phyloP scores from a whole-genome alignment of 257 asterid genomes.

The Catharanthus roseus region DNA sequence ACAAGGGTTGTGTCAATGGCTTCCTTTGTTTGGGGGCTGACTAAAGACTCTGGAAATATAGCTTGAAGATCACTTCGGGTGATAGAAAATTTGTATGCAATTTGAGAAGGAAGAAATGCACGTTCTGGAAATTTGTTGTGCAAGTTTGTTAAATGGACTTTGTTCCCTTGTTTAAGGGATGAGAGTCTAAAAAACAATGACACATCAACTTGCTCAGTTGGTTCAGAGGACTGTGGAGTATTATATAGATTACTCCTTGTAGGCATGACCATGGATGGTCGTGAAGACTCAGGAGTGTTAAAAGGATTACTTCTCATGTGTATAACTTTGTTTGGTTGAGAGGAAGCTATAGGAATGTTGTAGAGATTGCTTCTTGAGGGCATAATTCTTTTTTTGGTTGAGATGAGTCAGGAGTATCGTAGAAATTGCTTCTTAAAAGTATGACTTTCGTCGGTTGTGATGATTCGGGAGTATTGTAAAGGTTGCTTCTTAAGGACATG shows the following conservation, averaged over 20 bases:
- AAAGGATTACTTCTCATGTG: neutral
- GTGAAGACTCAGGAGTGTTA: no score
- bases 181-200: slow-evolving; percentile 28
- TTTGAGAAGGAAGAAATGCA: slow-evolving; percentile 36
- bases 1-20: slow-evolving; percentile 18
- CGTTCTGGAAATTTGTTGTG: slow-evolving; percentile 25
- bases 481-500: no score
- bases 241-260: neutral
- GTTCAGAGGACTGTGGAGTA: no score
- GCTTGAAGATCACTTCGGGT: neutral
- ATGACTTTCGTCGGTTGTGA: no score
- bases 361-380: no score
- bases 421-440: no score
- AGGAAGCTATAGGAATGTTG: no score
- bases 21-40: slow-evolving; percentile 9
- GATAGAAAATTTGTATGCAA: slow-evolving; percentile 22
- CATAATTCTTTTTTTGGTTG: no score
- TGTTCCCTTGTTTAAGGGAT: slow-evolving; percentile 20
- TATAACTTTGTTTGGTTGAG: neutral
- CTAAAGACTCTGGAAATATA: slow-evolving; percentile 21
- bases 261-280: no score
- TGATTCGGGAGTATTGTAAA: no score
- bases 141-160: slow-evolving; percentile 28
- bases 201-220: neutral
- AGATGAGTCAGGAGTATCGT: no score